phyloP scores from a whole-genome alignment of 805 yeast genomes.

The Pichia cabralensis region DNA sequence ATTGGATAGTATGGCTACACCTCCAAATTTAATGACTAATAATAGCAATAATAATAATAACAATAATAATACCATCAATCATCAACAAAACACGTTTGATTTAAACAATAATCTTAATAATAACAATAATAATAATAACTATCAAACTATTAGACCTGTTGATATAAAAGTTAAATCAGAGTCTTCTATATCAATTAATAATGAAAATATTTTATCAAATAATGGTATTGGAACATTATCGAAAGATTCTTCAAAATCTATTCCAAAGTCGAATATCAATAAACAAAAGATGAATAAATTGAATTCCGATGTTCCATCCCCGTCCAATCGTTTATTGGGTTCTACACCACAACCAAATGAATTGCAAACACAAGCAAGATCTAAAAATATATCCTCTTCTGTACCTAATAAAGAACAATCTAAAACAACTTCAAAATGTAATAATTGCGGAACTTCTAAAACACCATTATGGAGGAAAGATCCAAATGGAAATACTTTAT shows the following conservation, averaged over 20 bases:
- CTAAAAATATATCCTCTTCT: slow-evolving; percentile 11
- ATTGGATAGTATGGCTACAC: too few species aligned
- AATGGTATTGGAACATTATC: too few species aligned
- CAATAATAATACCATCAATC: too few species aligned
- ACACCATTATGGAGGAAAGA: slow-evolving; percentile 59
- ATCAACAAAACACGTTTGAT: too few species aligned
- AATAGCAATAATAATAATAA: too few species aligned
- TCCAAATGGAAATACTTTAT: slow-evolving; percentile 47
- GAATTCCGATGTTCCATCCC: neutral
- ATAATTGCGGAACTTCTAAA: slow-evolving; percentile 47
- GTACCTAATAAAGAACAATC: slow-evolving; percentile 10
- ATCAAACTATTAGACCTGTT: slow-evolving; percentile 8
- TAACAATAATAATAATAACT: neutral
- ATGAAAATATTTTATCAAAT: slow-evolving; percentile 14
- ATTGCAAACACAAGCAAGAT: slow-evolving; percentile 5
- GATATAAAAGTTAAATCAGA: slow-evolving; percentile 15
- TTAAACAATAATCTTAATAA: neutral
- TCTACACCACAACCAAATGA: slow-evolving; percentile 7
- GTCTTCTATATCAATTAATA: slow-evolving; percentile 17
- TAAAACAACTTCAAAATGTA: slow-evolving; percentile 32
- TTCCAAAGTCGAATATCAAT: too few species aligned
- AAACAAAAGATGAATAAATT: too few species aligned
- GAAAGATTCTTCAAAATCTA: too few species aligned
- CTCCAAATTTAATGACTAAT: too few species aligned
- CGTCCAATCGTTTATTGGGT: neutral